These are phyloP conservation scores for Dendrobium catenatum DNA, from an alignment of 106 monocot genomes.

Conservation along the genomic window DNA sequence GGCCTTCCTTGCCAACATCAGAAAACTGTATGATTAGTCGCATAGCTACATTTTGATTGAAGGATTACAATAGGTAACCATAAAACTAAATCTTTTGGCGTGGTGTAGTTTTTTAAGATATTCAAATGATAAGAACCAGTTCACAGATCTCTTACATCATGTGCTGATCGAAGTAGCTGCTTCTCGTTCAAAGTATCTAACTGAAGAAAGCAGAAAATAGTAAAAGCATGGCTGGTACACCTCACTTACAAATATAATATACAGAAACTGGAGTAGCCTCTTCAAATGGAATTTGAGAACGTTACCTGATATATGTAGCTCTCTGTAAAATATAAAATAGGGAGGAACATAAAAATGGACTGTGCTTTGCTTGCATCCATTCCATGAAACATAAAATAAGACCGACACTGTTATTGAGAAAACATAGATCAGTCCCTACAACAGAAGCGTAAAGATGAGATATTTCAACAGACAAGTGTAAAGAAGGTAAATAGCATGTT, in stretches of 20 bases:
- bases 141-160: conserved; percentile 8
- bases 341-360: conserved; percentile 63
- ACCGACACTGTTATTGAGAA: conserved; percentile 58
- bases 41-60: neutral
- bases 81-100: neutral
- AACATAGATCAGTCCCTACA: neutral
- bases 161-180: conserved; percentile 21
- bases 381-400: conserved; percentile 95
- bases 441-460: neutral
- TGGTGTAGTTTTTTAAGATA: neutral
- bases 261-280: neutral
- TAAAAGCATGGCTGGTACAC: neutral
- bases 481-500: neutral
- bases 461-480: neutral
- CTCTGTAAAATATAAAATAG: conserved; percentile 69
- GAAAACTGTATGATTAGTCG: neutral
- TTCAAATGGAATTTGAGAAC: neutral
- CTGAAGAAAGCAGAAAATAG: conserved; percentile 25
- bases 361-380: conserved; percentile 47
- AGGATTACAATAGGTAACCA: neutral
- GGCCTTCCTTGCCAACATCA: conserved; percentile 22
- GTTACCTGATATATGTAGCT: conserved; percentile 94
- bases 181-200: conserved; percentile 72
- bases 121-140: neutral
- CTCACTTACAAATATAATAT: conserved; percentile 8